phyloP scores from a whole-genome alignment of 176 grass and related monocot genomes.

The Alloteropsis semialata region DNA sequence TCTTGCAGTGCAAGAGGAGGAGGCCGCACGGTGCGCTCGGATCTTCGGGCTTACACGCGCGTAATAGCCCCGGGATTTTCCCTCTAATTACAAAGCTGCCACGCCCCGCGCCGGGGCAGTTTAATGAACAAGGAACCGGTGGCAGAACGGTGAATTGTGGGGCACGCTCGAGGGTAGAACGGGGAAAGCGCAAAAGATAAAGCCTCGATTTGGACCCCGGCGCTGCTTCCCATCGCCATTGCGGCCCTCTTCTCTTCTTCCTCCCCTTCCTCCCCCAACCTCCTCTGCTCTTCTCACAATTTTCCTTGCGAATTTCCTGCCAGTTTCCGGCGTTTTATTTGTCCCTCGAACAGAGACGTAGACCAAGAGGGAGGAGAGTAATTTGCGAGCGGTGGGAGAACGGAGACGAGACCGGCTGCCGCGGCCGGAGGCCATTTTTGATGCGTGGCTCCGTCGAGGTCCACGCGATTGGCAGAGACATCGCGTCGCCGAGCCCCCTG shows the following conservation, averaged over 20 bases:
- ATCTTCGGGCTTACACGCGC: neutral
- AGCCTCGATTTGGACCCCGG: conserved; percentile 64
- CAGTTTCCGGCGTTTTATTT: neutral
- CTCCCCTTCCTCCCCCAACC: neutral
- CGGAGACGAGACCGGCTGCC: conserved; percentile 15
- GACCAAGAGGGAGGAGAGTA: neutral
- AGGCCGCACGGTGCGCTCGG: conserved; percentile 8
- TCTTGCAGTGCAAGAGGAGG: conserved; percentile 42
- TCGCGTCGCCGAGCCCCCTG: conserved; percentile 9
- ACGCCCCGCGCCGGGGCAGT: conserved; percentile 24
- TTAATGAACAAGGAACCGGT: conserved; percentile 10
- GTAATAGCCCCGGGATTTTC: neutral
- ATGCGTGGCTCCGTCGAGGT: conserved; percentile 48
- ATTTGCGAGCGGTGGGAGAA: conserved; percentile 23
- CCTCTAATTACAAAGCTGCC: conserved; percentile 14
- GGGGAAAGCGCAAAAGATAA: conserved; percentile 46
- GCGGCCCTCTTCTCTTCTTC: conserved; percentile 44
- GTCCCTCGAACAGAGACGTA: neutral
- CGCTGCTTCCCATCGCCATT: conserved; percentile 59
- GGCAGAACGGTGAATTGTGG: conserved; percentile 33
- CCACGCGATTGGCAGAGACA: conserved; percentile 41
- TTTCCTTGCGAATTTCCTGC: conserved; percentile 14
- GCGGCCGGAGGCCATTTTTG: conserved; percentile 45
- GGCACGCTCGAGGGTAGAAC: neutral
- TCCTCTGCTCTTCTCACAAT: conserved; percentile 20